phyloP scores from a whole-genome alignment of 1,284 basidiomycete genomes.

The Cryptococcus amylolentus region DNA sequence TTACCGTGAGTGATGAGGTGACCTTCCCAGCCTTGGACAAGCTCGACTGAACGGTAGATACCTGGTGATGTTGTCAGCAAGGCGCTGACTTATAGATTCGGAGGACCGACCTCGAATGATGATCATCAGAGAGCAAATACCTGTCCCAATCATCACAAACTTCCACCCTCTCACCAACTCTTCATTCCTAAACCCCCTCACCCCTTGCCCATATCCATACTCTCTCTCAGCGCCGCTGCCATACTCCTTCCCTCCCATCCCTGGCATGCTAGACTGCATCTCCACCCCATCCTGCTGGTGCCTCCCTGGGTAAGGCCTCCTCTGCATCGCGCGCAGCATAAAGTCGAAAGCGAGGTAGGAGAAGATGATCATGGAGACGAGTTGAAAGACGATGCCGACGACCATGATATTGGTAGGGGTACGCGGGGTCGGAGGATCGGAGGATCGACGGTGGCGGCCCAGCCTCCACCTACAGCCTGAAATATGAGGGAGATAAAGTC shows the following conservation, averaged over 20 bases:
- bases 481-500: slow-evolving; percentile 49
- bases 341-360: slow-evolving; percentile 36
- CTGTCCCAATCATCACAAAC: slow-evolving; percentile 6
- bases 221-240: neutral
- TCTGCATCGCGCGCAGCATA: slow-evolving; percentile 18
- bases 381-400: slow-evolving; percentile 48
- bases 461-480: slow-evolving; percentile 50
- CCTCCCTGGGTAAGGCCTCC: slow-evolving; percentile 15
- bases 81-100: neutral
- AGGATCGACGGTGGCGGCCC: slow-evolving; percentile 22
- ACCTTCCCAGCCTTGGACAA: slow-evolving; percentile 12
- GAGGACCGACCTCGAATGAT: slow-evolving; percentile 12
- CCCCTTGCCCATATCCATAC: neutral
- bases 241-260: neutral
- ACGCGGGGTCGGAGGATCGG: slow-evolving; percentile 14
- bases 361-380: slow-evolving; percentile 41
- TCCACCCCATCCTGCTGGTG: neutral
- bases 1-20: slow-evolving; percentile 8
- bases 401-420: slow-evolving; percentile 42
- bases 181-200: neutral
- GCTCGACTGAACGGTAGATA: slow-evolving; percentile 14
- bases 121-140: slow-evolving; percentile 7
- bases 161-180: slow-evolving; percentile 5
- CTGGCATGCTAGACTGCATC: neutral
- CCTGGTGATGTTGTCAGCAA: slow-evolving; percentile 4